phyloP scores from a whole-genome alignment of 2,329 filamentous ascomycete species.

The Lachnellula arida region DNA sequence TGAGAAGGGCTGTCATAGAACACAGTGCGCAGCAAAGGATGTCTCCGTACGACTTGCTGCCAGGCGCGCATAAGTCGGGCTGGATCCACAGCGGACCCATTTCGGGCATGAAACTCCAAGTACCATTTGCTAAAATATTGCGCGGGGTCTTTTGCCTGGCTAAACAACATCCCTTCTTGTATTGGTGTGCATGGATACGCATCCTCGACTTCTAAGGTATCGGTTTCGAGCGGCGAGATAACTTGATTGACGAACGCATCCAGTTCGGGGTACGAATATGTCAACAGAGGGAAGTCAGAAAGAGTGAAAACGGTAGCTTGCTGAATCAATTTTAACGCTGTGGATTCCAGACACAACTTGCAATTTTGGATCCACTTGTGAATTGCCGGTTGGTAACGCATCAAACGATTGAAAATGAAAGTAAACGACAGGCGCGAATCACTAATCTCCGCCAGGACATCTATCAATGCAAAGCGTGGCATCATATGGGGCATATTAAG shows the following conservation, averaged over 20 bases:
- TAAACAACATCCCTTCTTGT: slow-evolving; percentile 4
- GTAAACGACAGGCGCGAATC: slow-evolving; percentile 2
- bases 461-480: neutral
- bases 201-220: slow-evolving; percentile 1
- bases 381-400: slow-evolving; percentile 3
- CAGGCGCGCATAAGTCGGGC: slow-evolving; percentile 17
- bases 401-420: slow-evolving; percentile 7
- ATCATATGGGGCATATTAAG: neutral
- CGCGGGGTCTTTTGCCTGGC: slow-evolving; percentile 13
- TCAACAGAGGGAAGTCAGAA: slow-evolving; percentile 9
- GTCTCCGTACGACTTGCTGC: neutral
- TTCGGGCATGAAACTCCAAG: neutral
- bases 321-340: neutral
- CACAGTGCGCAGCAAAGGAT: slow-evolving; percentile 1
- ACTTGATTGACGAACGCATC: neutral
- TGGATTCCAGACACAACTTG: slow-evolving; percentile 11
- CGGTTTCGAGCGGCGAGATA: neutral
- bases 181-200: slow-evolving; percentile 5
- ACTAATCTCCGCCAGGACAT: slow-evolving; percentile 1
- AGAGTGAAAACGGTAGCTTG: neutral
- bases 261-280: neutral
- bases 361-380: slow-evolving; percentile 2
- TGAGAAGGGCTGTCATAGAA: slow-evolving; percentile 14
- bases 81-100: neutral
- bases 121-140: neutral